Conservation (phyloP, 2,329 filamentous ascomycete species). For the Fusarium luffae region DNA sequence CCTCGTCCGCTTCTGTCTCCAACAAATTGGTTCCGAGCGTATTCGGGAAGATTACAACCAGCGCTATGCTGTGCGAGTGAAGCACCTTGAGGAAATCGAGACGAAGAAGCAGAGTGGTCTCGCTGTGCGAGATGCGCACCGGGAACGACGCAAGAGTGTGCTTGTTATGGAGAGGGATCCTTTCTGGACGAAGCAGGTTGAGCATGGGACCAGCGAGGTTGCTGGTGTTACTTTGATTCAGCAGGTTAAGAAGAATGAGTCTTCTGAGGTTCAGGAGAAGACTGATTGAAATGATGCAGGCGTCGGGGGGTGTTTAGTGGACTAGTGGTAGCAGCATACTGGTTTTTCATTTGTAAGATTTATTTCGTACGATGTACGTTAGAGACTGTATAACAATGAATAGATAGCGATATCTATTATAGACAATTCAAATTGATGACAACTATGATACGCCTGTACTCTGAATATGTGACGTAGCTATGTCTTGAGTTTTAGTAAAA, state of each 20-base stretch:
- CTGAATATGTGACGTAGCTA: too few relatives aligned
- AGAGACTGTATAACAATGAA: not conserved
- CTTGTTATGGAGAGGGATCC: slow-evolving; percentile 48
- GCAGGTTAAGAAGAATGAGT: slow-evolving; percentile 42
- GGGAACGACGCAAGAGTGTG: slow-evolving; percentile 53
- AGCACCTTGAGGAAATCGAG: slow-evolving; percentile 56
- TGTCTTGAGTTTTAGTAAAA: too few relatives aligned
- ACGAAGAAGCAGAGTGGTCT: slow-evolving; percentile 50
- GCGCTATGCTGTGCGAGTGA: slow-evolving; percentile 52
- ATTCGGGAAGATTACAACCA: slow-evolving; percentile 55
- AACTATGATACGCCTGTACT: not conserved
- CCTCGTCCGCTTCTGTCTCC: slow-evolving; percentile 51
- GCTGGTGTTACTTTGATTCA: slow-evolving; percentile 51
- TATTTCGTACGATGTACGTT: not conserved
- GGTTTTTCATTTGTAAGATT: not conserved
- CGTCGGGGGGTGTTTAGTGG: not conserved
- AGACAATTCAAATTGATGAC: not conserved
- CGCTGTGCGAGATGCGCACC: slow-evolving; percentile 50
- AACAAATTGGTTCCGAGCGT: slow-evolving; percentile 54
- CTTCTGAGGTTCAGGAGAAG: slow-evolving; percentile 18
- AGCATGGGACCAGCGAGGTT: slow-evolving; percentile 52
- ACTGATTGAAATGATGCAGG: slow-evolving; percentile 13
- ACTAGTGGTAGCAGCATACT: not conserved
- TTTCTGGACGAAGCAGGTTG: slow-evolving; percentile 58
- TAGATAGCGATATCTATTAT: not conserved